Conservation (phyloP, 768 basidiomycete genomes). For the Filobasidium wieringae region DNA sequence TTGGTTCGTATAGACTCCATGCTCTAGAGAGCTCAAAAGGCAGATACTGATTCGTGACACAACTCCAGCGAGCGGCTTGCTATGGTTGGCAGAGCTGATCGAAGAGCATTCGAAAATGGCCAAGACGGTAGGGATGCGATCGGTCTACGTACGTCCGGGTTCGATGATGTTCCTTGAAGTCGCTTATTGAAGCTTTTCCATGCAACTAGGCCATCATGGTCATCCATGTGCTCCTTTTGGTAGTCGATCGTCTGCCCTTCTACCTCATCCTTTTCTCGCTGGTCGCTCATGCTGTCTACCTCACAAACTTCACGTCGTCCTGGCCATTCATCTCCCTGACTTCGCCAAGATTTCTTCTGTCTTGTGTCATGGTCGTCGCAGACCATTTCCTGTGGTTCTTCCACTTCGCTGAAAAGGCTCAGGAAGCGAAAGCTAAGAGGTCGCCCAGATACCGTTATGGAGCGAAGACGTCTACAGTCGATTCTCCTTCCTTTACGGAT, state of each 20-base stretch:
- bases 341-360: constrained; percentile 69
- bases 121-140: constrained; percentile 67
- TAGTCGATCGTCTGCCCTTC: constrained; percentile 70
- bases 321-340: constrained; percentile 93
- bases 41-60: neutral
- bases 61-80: constrained; percentile 67
- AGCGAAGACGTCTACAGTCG: neutral
- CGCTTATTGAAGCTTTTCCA: neutral
- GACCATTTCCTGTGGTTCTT: constrained; percentile 98
- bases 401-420: constrained; percentile 56
- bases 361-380: constrained; percentile 67
- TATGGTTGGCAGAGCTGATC: constrained; percentile 89
- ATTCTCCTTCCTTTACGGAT: constrained; percentile 39
- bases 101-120: constrained; percentile 80
- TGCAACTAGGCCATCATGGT: constrained; percentile 57
- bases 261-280: constrained; percentile 66
- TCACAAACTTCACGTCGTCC: constrained; percentile 73
- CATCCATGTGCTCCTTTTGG: constrained; percentile 63
- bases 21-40: neutral
- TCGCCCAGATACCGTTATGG: constrained; percentile 25
- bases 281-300: constrained; percentile 72
- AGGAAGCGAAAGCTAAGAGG: constrained; percentile 27
- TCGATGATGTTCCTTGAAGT: neutral
- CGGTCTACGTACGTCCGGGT: constrained; percentile 67
- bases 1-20: constrained; percentile 50